Conservation (phyloP, 1,284 basidiomycete genomes). For the Apiotrichum laibachii region DNA sequence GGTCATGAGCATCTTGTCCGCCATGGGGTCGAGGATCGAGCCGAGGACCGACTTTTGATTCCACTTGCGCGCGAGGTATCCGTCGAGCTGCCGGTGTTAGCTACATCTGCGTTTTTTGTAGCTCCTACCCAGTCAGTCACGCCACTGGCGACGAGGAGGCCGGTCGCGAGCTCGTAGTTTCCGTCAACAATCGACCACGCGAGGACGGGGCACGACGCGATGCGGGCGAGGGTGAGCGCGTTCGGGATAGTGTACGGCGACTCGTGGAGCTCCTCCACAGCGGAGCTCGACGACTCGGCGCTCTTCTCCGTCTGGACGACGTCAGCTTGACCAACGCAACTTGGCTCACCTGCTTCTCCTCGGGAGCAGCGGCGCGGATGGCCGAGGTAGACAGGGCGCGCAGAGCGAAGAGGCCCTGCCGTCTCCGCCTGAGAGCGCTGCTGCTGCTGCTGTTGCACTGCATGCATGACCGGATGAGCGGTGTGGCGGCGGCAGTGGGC, state of each 20-base stretch:
- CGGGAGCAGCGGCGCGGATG: background rate
- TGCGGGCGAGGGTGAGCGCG: slow-evolving; percentile 79
- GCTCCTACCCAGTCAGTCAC: slow-evolving; percentile 77
- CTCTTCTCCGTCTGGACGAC: background rate
- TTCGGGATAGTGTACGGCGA: slow-evolving; percentile 97
- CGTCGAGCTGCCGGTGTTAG: slow-evolving; percentile 67
- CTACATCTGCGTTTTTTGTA: slow-evolving; percentile 2
- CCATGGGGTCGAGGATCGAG: slow-evolving; percentile 92
- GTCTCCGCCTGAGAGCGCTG: background rate
- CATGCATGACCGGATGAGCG: background rate
- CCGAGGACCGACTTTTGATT: slow-evolving; percentile 85
- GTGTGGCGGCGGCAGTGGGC: background rate
- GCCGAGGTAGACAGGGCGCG: background rate
- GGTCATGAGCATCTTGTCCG: slow-evolving; percentile 95
- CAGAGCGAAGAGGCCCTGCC: background rate
- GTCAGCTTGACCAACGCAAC: background rate
- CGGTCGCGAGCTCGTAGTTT: slow-evolving; percentile 74
- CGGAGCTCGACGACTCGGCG: background rate
- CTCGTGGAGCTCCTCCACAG: slow-evolving; percentile 57
- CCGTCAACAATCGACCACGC: slow-evolving; percentile 88
- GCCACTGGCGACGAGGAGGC: slow-evolving; percentile 81
- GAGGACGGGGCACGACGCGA: slow-evolving; percentile 81
- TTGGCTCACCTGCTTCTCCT: background rate
- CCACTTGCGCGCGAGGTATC: slow-evolving; percentile 80
- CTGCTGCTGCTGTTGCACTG: background rate